Conservation (phyloP, 345 rosid genomes). For the Eutrema heterophyllum region DNA sequence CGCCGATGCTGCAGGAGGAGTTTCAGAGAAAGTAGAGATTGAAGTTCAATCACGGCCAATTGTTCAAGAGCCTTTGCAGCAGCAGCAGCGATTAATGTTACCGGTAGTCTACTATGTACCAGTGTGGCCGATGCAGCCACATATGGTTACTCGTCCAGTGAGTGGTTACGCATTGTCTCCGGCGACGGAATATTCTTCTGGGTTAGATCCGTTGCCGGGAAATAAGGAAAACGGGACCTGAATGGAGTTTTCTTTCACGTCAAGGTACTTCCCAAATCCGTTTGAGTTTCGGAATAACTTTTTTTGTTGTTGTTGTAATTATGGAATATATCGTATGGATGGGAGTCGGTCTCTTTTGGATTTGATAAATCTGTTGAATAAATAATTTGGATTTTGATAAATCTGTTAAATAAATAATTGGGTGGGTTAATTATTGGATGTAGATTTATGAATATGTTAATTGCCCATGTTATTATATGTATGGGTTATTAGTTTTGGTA, state of each 20-base stretch:
- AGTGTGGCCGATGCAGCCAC: constrained; percentile 10
- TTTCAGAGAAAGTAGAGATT: neutral
- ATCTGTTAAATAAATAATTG: neutral
- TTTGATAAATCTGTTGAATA: neutral
- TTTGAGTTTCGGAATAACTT: neutral
- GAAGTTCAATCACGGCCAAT: neutral
- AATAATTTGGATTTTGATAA: neutral
- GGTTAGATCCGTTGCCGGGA: neutral
- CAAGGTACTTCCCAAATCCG: neutral
- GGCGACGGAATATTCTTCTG: neutral
- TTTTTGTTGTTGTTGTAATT: no score
- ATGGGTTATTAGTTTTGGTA: no score
- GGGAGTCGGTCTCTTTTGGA: neutral
- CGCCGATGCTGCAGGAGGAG: neutral
- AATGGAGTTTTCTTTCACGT: neutral
- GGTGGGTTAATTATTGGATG: neutral
- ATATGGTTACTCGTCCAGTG: neutral
- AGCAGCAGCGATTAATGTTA: neutral
- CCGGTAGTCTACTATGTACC: constrained; percentile 6
- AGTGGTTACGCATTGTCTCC: constrained; percentile 3
- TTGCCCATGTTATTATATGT: no score
- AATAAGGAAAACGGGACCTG: neutral
- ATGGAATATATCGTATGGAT: no score
- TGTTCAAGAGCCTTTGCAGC: neutral
- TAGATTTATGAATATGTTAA: neutral